These are phyloP conservation scores for Anthostomella pinea DNA, from an alignment of 2,329 filamentous ascomycete species.

Conservation along the genomic window DNA sequence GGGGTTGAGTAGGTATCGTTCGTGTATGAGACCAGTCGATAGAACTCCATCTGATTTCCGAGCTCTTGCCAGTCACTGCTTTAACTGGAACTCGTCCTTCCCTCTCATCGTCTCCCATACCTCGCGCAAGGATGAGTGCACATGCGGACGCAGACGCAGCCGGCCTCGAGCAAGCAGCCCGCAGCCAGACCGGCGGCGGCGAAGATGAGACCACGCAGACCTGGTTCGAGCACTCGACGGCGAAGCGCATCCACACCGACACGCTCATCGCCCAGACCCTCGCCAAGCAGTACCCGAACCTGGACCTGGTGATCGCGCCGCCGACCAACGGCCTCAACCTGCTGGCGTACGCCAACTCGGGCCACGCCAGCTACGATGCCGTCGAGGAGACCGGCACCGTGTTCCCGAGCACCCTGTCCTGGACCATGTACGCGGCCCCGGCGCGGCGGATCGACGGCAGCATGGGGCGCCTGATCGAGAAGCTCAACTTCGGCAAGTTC, in stretches of 20 bases:
- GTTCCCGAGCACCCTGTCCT: constrained; percentile 36
- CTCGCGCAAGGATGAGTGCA: background rate
- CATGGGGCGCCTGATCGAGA: constrained; percentile 33
- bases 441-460: constrained; percentile 39
- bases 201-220: constrained; percentile 20
- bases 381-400: constrained; percentile 25
- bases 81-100: too few species aligned
- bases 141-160: background rate
- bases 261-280: constrained; percentile 39
- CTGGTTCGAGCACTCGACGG: constrained; percentile 42
- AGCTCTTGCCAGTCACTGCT: too few species aligned
- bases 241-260: constrained; percentile 41
- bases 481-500: constrained; percentile 40
- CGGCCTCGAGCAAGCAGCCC: background rate
- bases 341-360: constrained; percentile 40
- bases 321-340: constrained; percentile 33
- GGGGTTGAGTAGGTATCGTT: too few species aligned
- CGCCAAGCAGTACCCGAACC: constrained; percentile 41
- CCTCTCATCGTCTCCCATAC: too few species aligned
- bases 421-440: constrained; percentile 40
- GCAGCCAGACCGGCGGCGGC: background rate
- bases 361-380: constrained; percentile 34
- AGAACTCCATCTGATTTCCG: too few species aligned
- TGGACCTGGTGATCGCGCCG: constrained; percentile 39
- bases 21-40: too few species aligned